Evolutionary conservation across 306 rosid species (phyloP), one percentile per base, ranked within the genome.

Genomic region (Cicer judaicum): DNA sequence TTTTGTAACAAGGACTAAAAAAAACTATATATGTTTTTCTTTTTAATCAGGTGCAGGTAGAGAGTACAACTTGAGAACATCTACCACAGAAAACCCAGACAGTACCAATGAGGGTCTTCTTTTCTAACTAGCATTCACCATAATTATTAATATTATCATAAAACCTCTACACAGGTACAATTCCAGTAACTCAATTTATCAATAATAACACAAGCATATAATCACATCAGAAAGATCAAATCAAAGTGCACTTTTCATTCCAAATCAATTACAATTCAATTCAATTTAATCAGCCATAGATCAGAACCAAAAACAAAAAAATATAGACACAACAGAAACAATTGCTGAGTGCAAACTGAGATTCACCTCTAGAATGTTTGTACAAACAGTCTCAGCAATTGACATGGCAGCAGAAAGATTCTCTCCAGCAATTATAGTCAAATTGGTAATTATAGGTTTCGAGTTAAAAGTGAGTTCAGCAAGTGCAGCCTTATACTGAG

Each of bases 361-460:
- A 82, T 87, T 95, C 98, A 95, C 99, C 99, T 95, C 99, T 39
- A 95, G 40, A 80, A 95, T 92, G 83, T 95, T 86, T 75, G 76
- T 57, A 81, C 96, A 95, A 70, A 95, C 83, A 12, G 88, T 71
- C 8, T 84, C 92, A 14, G 93, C 85, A 38, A 95, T 81, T 7
- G 96, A 87, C 85, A 89, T 90, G 0, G 98, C 97, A 1, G 98
- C 98, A 54, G 78, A 79, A 3, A 74, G 81, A 34, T 83, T 95
- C 84, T 95, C 99, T 5, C 98, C 99, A 0, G 99, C 99, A 36
- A 95, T 95, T 70, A 95, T 95, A 38, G 99, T 95, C 93, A 95
- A 79, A 63, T 92, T 95, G 2, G 99, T 95, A 71, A 95, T 95
- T 40, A 95, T 95, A 0, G 98, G 99, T 56, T 95, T 95, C 13